A percentile compares a stretch with the other conserved stretches of the same genome.
phyloP scores from a whole-genome alignment of 2,329 filamentous ascomycete species.

The Penicillium sp. region DNA sequence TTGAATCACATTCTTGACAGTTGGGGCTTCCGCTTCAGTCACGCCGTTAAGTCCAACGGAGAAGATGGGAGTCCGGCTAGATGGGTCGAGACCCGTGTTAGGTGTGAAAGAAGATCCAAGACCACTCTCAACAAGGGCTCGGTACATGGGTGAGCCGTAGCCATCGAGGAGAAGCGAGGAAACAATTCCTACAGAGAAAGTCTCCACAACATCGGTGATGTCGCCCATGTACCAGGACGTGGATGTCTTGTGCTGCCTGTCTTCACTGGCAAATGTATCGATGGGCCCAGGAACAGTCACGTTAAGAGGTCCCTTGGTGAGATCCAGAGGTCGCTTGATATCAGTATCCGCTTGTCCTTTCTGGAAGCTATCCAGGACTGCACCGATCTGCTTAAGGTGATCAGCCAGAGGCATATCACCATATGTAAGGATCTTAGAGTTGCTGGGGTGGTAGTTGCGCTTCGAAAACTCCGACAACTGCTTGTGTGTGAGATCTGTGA shows the following conservation, averaged over 20 bases:
- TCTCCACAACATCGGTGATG: constrained; percentile 71
- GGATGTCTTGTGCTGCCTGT: constrained; percentile 88
- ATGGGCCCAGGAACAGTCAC: constrained; percentile 70
- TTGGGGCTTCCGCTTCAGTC: constrained; percentile 65
- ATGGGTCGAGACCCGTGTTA: constrained; percentile 83
- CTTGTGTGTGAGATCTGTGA: constrained; percentile 87
- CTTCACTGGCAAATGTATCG: constrained; percentile 74
- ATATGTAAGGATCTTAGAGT: constrained; percentile 91
- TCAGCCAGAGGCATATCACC: constrained; percentile 79
- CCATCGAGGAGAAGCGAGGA: constrained; percentile 82
- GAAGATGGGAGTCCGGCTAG: constrained; percentile 69
- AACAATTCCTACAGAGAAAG: constrained; percentile 74
- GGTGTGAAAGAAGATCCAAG: constrained; percentile 89
- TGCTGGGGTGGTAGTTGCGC: constrained; percentile 93
- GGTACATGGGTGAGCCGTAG: constrained; percentile 88
- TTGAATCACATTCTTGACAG: constrained; percentile 65
- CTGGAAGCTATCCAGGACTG: constrained; percentile 64
- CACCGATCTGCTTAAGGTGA: constrained; percentile 70
- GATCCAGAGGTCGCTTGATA: constrained; percentile 65
- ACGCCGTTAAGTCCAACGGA: constrained; percentile 89
- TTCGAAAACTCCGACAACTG: constrained; percentile 81
- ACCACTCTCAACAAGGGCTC: constrained; percentile 76
- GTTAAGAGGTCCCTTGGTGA: constrained; percentile 57
- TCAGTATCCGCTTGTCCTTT: constrained; percentile 61
- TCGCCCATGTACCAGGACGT: constrained; percentile 87